phyloP scores from a whole-genome alignment of 2,329 filamentous ascomycete genomes.

The Chrysosporium keratinophilum region DNA sequence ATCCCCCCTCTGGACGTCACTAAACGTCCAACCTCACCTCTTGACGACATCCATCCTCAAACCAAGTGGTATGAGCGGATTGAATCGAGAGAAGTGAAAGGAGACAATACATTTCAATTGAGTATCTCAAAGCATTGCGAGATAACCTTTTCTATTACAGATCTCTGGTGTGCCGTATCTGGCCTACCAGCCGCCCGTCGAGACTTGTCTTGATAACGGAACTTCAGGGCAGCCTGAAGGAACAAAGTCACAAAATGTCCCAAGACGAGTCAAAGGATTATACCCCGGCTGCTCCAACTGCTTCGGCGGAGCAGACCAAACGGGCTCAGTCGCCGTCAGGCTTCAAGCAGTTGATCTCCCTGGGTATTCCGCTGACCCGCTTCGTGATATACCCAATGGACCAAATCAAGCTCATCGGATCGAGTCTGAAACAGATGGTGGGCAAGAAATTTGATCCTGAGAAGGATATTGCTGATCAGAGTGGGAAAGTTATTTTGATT shows the following conservation, averaged over 20 bases:
- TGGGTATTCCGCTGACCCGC: neutral
- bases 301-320: neutral
- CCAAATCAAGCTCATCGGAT: constrained; percentile 6
- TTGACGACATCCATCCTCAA: too few species aligned
- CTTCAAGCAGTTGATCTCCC: neutral
- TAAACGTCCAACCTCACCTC: too few species aligned
- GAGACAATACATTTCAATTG: too few species aligned
- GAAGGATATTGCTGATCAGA: constrained; percentile 37
- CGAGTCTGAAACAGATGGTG: constrained; percentile 7
- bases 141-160: too few species aligned
- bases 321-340: neutral
- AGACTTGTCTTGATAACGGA: too few species aligned
- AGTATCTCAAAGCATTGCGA: too few species aligned
- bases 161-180: too few species aligned
- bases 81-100: too few species aligned
- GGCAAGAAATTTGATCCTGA: constrained; percentile 31
- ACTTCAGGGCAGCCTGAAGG: neutral
- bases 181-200: too few species aligned
- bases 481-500: constrained; percentile 42
- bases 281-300: neutral
- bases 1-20: too few species aligned
- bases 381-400: constrained; percentile 10
- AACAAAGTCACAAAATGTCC: neutral
- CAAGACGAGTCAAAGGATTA: neutral
- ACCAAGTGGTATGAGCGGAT: too few species aligned